Evolutionary conservation across 169 alveolate species (phyloP).

Genomic region (Eimeria praecox): DNA sequence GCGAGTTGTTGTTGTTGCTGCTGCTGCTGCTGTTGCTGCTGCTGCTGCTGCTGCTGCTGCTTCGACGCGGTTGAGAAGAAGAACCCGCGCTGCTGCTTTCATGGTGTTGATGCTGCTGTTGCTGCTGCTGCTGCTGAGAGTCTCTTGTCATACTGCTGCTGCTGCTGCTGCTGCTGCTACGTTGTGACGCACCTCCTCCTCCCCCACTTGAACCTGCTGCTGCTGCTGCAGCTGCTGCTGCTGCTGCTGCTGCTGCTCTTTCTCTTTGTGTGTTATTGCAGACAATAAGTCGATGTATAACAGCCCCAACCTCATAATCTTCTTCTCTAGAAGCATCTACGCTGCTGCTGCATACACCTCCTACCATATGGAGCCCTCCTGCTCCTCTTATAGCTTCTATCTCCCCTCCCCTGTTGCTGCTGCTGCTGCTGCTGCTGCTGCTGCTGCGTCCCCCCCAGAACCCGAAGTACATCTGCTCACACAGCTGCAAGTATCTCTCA

Average conservation of each 20-base stretch:
- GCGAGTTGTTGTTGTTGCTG: conserved; percentile 23
- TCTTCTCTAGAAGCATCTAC: not conserved
- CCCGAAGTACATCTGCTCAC: conserved; percentile 85
- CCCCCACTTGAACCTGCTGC: not conserved
- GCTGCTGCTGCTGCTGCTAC: no score
- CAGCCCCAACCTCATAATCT: not conserved
- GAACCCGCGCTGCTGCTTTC: not conserved
- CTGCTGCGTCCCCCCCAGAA: not conserved
- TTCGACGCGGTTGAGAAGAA: not conserved
- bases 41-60: not conserved
- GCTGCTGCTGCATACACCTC: not conserved
- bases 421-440: conserved; percentile 44
- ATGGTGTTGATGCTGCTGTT: not conserved
- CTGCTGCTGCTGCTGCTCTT: conserved; percentile 5
- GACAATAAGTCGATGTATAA: not conserved
- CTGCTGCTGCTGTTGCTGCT: conserved; percentile 56
- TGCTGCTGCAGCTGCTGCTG: not conserved
- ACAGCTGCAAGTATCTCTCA: conserved; percentile 82
- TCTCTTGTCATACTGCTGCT: no score
- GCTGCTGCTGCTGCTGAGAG: conserved; percentile 4
- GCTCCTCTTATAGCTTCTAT: not conserved
- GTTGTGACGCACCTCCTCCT: no score
- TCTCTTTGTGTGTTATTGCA: not conserved
- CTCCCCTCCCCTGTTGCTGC: conserved; percentile 33
- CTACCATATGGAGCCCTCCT: not conserved